A percentile compares a stretch with the other conserved stretches of the same genome.
Conservation (phyloP, 768 basidiomycete genomes). For the Russula emetica region DNA sequence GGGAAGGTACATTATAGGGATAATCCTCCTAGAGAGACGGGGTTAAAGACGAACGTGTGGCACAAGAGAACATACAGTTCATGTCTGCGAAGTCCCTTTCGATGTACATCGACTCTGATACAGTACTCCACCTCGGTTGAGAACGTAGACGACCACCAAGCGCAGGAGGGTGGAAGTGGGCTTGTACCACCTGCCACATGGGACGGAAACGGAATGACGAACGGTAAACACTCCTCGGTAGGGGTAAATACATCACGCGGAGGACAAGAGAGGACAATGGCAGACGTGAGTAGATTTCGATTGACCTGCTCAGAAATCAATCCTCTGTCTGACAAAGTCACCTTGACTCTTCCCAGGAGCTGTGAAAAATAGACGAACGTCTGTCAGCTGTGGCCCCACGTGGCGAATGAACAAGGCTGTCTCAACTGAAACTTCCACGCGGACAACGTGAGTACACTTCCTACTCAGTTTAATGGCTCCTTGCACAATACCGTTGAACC, state of each 20-base stretch:
- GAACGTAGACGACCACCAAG: conserved; percentile 33
- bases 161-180: conserved; percentile 41
- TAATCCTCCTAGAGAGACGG: conserved; percentile 30
- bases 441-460: conserved; percentile 37
- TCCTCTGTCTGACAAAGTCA: conserved; percentile 35
- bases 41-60: conserved; percentile 4
- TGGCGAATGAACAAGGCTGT: not conserved
- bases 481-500: conserved; percentile 40
- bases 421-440: conserved; percentile 40
- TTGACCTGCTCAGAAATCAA: conserved; percentile 22
- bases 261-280: conserved; percentile 12
- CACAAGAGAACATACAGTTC: conserved; percentile 36
- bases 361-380: conserved; percentile 24
- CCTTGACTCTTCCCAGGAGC: conserved; percentile 40
- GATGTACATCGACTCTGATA: conserved; percentile 39
- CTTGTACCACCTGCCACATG: conserved; percentile 33
- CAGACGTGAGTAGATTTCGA: conserved; percentile 8
- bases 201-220: conserved; percentile 41
- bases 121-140: conserved; percentile 37
- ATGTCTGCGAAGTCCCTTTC: conserved; percentile 40
- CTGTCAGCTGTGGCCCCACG: conserved; percentile 2
- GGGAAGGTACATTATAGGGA: conserved; percentile 44
- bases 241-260: conserved; percentile 15
- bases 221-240: conserved; percentile 27
- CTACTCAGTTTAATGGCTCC: conserved; percentile 38